A percentile compares a stretch with the other conserved stretches of the same genome.
phyloP scores from a whole-genome alignment of 140 eudicot genomes.

The Senecio squalidus region DNA sequence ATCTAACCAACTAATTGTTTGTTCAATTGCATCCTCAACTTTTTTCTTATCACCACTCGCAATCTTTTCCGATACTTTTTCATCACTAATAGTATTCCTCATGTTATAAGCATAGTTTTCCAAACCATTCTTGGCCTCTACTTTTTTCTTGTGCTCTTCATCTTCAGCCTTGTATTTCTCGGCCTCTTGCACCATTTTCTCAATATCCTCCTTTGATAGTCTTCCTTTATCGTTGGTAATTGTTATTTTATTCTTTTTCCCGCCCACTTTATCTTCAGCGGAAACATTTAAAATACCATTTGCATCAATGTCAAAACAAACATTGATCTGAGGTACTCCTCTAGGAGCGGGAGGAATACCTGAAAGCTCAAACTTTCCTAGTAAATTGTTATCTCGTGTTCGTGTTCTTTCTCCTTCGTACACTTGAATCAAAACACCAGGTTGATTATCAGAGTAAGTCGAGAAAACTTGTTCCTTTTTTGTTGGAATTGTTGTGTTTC shows the following conservation, averaged over 20 bases:
- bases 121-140: conserved; percentile 30
- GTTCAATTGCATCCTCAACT: conserved; percentile 35
- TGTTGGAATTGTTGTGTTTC: conserved; percentile 34
- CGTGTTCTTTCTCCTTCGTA: conserved; percentile 31
- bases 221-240: conserved; percentile 36
- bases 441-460: conserved; percentile 31
- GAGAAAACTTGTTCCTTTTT: conserved; percentile 33
- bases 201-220: conserved; percentile 32
- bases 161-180: conserved; percentile 36
- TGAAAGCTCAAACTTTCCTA: conserved; percentile 32
- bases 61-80: conserved; percentile 27
- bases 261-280: conserved; percentile 30
- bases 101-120: conserved; percentile 32
- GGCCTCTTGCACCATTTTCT: conserved; percentile 38
- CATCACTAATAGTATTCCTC: conserved; percentile 35
- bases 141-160: conserved; percentile 38
- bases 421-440: conserved; percentile 26
- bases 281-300: conserved; percentile 33
- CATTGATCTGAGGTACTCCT: conserved; percentile 32
- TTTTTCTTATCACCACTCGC: conserved; percentile 25
- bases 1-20: conserved; percentile 27
- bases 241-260: conserved; percentile 34
- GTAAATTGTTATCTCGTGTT: conserved; percentile 26
- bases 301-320: conserved; percentile 32
- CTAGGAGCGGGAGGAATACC: conserved; percentile 36